Base-by-base conservation (phyloP, 208 protist species). In the Acanthamoeba culbertsoni region DNA sequence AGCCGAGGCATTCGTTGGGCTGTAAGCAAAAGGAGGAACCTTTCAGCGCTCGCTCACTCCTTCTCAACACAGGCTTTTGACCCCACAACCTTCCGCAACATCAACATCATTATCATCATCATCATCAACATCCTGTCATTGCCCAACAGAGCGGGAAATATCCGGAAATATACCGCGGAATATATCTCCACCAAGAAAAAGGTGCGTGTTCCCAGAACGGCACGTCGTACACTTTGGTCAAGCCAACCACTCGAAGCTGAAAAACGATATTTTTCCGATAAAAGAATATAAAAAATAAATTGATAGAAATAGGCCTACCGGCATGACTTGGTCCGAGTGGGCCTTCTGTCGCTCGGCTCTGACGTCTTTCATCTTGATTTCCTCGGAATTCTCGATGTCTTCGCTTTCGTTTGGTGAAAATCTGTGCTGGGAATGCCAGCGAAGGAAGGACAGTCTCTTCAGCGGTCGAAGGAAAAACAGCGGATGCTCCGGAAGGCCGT, bases 401-500 rank as follows among this genome's bases (percentile, higher is more conserved):
- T 71, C 62, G 28, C 8, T 40, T 33, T 33, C 62, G n/a, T n/a
- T 33, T 42, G 62, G 2, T 71, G 12, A 63, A 14, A 14, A 63
- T 75, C 31, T 42, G 59, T 37, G 12, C 7, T 75, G 65, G 33
- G 37, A 4, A 18, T 75, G 28, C 35, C 10, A 75, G 37, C 10
- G 43, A 8, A 92, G 8, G n/a, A 37, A 37, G 10, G 86, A 40
- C 18, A 92, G 10, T 10, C 62, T 28, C 40, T 73, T 45, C 1
- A 92, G 42, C 0, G 43, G 46, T 42, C 10, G 8, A 2, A 93
- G 37, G 89, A 93, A 93, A 37, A 93, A 93, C 33, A 93, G 65
- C 4, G 89, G 63, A 16, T 77, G 89, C 68, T 84, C 62, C 62
- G 33, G 33, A 8, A 93, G 18, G 6, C 89, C 89, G 26, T 63